These are phyloP conservation scores for Pleurotus citrinopileatus DNA, from an alignment of 768 basidiomycete species.

Conservation along the genomic window DNA sequence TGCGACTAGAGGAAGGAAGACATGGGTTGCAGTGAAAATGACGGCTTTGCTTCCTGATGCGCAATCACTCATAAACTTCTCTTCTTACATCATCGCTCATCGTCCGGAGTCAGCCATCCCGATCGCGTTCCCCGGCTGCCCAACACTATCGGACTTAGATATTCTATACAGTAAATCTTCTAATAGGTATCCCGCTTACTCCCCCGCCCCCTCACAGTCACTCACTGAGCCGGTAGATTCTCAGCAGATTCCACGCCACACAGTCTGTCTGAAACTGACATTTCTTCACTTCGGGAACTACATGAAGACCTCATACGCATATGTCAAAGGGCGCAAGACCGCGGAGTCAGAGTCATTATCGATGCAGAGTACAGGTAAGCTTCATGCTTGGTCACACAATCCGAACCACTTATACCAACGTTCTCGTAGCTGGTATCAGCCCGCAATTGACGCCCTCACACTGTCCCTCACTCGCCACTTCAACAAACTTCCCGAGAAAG, in stretches of 20 bases:
- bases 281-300: slow-evolving; percentile 57
- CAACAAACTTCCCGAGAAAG: slow-evolving; percentile 44
- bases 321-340: slow-evolving; percentile 56
- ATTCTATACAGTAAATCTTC: slow-evolving; percentile 32
- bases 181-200: not conserved
- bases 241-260: not conserved
- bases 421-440: slow-evolving; percentile 25
- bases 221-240: too few relatives aligned
- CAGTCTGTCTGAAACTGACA: slow-evolving; percentile 50
- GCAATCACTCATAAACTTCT: slow-evolving; percentile 57
- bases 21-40: slow-evolving; percentile 86
- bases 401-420: not conserved
- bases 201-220: too few relatives aligned
- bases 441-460: slow-evolving; percentile 81
- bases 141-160: slow-evolving; percentile 55
- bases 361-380: slow-evolving; percentile 77
- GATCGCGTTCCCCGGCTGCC: slow-evolving; percentile 70
- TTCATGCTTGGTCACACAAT: not conserved
- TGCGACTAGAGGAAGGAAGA: slow-evolving; percentile 42
- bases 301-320: slow-evolving; percentile 62
- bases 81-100: slow-evolving; percentile 49
- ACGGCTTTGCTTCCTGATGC: slow-evolving; percentile 70
- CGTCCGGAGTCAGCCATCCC: slow-evolving; percentile 19
- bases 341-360: slow-evolving; percentile 68
- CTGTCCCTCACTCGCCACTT: slow-evolving; percentile 74